Evolutionary conservation across 305 asterid genomes (phyloP), one percentile per base, ranked within the genome.

Genomic region (Fraxinus sp.): DNA sequence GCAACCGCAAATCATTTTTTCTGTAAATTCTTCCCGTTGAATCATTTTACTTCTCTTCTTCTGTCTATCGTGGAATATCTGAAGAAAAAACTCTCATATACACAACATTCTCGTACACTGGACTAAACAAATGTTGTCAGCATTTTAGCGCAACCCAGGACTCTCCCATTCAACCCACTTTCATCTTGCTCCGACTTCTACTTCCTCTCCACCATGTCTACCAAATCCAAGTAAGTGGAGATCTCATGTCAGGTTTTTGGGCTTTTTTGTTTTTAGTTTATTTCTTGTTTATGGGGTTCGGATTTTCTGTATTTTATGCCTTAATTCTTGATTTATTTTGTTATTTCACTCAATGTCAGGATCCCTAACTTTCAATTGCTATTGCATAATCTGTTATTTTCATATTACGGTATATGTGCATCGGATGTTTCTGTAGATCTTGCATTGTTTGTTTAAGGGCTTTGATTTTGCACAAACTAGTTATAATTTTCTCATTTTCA

Each of bases 191-290:
- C 59, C 74, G 4, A 16, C 66, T 66, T 81, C 77, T 68, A 32
- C 74, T 73, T 78, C 85, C 85, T 80, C 55, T 28, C 0, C 87
- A 79, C 78, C 86, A 94, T 95, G 98, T 88, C 98, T 88, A 76
- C 97, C 83, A 94, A 91, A 87, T 83, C 98, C 88, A 94, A 87
- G 99, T 95, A 85, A 91, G 95, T 87, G 36, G 81, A 91, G 98
- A 92, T 94, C 94, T 91, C 93, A 84, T 80, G 41, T 84, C 49
- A 82, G 85, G 83, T 4, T 84, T 83, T 86, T 30, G 0, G 9
- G 79, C 76, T 74, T 35, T 70, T 68, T 76, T 44, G 74, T 89
- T 78, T 77, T 57, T 18, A 18, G 68, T 62, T 26, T 39, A 13
- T n/a, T 74, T 26, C 85, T 49, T 24, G 22, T 11, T 77, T 82